These are phyloP conservation scores for Solanum raphanifolium DNA, from an alignment of 257 asterid genomes.

Conservation along the genomic window DNA sequence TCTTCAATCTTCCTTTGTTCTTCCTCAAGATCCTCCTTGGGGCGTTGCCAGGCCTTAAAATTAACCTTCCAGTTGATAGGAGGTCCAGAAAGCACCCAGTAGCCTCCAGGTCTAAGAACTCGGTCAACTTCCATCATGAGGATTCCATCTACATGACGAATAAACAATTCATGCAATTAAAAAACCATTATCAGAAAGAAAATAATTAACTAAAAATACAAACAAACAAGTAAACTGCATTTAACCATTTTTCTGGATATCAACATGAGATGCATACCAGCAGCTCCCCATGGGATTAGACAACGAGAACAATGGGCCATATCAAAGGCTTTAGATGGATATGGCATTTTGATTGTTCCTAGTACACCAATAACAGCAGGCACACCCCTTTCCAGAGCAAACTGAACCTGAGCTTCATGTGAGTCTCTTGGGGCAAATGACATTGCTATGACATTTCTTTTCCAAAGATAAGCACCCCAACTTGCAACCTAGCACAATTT, in stretches of 20 bases:
- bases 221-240: not conserved
- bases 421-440: constrained; percentile 97
- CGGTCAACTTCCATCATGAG: constrained; percentile 96
- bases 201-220: not conserved
- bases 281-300: constrained; percentile 89
- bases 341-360: constrained; percentile 76
- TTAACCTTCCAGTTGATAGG: constrained; percentile 79
- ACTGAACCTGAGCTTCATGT: constrained; percentile 97
- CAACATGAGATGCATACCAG: constrained; percentile 46
- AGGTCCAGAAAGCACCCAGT: constrained; percentile 98
- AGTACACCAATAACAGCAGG: constrained; percentile 98
- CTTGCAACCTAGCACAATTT: constrained; percentile 64
- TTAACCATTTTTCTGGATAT: not conserved
- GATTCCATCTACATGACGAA: constrained; percentile 60
- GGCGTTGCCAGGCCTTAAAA: constrained; percentile 85
- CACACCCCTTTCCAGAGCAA: constrained; percentile 94
- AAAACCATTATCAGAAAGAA: not conserved
- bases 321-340: constrained; percentile 89
- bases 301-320: constrained; percentile 98
- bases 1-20: constrained; percentile 92
- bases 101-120: constrained; percentile 97
- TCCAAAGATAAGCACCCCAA: constrained; percentile 97
- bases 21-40: constrained; percentile 80
- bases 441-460: constrained; percentile 79
- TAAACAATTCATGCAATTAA: not conserved